Base-by-base conservation (phyloP, 2,329 filamentous ascomycete genomes). In the Paraconiothyrium sp. region DNA sequence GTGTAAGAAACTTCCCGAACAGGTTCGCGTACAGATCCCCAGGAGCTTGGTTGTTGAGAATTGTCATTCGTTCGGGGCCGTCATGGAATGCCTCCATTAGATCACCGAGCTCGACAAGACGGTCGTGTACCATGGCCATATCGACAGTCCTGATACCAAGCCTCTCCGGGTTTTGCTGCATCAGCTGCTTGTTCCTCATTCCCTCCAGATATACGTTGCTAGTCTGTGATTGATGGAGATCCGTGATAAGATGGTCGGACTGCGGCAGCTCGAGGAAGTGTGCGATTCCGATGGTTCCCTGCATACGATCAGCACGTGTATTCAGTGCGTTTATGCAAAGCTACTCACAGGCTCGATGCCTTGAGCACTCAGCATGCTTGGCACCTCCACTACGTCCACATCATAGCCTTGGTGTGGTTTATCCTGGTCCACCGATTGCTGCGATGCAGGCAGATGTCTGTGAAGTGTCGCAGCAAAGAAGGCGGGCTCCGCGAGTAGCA, bases 301-400 rank as follows among this genome's bases (percentile, higher is more conserved):
- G 41, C 37, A n/a, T 22, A 16, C 10, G 34, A 20, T 55, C 3
- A 55, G 52, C 9, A 32, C n/a, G 2, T n/a, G 14, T 1, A 14
- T 20, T 7, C 13, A n/a, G 16, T 47, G 20, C 27, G 10, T 8
- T 14, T 30, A 35, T 1, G 10, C 41, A 35, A 7, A 22, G 24
- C 4, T 30, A 16, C 52, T 47, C 37, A 55, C 52, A 73, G 89
- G 89, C 73, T 92, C 90, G 35, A 90, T 78, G 3, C 90, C 90
- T 66, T 90, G 88, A 81, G 89, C 88, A 80, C 88, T 90, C 61
- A 92, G 82, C 89, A 92, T 92, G 74, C 86, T 90, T 44, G 90
- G 90, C 24, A 87, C 79, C 72, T 91, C 89, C 0, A 73, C 64
- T n/a, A 72, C 66, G 32, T 73, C 70, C 27, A 75, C 66, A 22